phyloP scores from a whole-genome alignment of 1,139 yeast species.

The Trichomonascaceae sp. region DNA sequence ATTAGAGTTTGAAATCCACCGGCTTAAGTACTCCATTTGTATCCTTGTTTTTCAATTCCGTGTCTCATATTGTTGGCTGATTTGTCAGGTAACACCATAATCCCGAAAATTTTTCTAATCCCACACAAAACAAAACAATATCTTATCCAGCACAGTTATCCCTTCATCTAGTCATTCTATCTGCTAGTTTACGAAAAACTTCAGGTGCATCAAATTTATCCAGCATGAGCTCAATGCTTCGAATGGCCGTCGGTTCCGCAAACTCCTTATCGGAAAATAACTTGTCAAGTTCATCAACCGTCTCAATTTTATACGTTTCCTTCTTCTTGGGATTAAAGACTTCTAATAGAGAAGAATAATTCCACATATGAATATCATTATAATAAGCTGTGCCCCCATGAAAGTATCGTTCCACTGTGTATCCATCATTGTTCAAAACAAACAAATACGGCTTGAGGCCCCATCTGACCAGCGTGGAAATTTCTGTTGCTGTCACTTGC shows the following conservation, averaged over 20 bases:
- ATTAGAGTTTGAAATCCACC: no score
- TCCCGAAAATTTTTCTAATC: not conserved
- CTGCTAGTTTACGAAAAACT: slow-evolving; percentile 67
- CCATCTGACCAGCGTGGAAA: slow-evolving; percentile 79
- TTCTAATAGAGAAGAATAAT: slow-evolving; percentile 61
- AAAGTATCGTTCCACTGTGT: slow-evolving; percentile 83
- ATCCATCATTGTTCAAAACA: slow-evolving; percentile 79
- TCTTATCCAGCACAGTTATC: no score
- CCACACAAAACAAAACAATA: no score
- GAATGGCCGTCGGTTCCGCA: slow-evolving; percentile 56
- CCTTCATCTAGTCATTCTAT: slow-evolving; percentile 25
- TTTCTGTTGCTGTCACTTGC: slow-evolving; percentile 83
- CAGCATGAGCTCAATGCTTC: slow-evolving; percentile 74
- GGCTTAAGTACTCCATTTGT: no score
- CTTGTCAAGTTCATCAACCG: slow-evolving; percentile 60
- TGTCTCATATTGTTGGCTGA: no score
- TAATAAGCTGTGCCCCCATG: slow-evolving; percentile 74
- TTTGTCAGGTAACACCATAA: not conserved
- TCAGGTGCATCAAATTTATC: slow-evolving; percentile 79
- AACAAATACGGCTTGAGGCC: slow-evolving; percentile 73
- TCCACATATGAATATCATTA: slow-evolving; percentile 81
- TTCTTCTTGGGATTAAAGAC: slow-evolving; percentile 60
- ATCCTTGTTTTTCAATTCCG: no score
- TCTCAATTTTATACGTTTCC: slow-evolving; percentile 45
- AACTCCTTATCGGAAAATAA: slow-evolving; percentile 52